phyloP scores from a whole-genome alignment of 1,284 basidiomycete species.

The Meira nashicola region DNA sequence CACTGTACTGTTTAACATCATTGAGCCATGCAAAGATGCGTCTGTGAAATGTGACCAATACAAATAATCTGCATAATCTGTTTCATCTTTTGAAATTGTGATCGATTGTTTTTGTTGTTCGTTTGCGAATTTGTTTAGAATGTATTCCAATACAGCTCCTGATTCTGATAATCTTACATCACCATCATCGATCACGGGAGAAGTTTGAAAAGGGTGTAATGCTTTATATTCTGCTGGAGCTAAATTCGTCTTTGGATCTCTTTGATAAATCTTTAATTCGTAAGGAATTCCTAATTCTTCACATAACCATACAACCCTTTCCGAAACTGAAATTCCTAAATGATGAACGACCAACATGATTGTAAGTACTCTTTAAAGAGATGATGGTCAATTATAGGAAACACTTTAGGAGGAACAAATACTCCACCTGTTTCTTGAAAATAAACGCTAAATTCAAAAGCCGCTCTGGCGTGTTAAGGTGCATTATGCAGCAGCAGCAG shows the following conservation, averaged over 20 bases:
- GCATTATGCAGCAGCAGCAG: no score
- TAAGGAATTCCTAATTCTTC: conserved; percentile 8
- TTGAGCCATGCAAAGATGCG: background rate
- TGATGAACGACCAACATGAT: conserved; percentile 9
- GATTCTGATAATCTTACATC: background rate
- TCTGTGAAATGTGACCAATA: conserved; percentile 3
- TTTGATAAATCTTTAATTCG: background rate
- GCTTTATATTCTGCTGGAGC: conserved; percentile 4
- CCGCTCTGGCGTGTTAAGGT: background rate
- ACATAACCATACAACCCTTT: conserved; percentile 10
- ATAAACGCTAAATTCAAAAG: no score
- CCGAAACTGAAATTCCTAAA: conserved; percentile 5
- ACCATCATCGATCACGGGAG: conserved; percentile 11
- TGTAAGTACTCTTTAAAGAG: background rate
- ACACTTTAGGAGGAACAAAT: no score
- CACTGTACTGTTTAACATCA: background rate
- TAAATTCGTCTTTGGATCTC: conserved; percentile 2
- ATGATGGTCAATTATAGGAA: no score
- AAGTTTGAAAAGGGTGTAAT: background rate
- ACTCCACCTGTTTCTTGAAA: no score
- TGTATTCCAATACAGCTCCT: background rate
- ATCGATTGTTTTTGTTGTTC: background rate
- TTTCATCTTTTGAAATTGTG: background rate
- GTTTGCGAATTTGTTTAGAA: conserved; percentile 6
- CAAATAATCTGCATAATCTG: conserved; percentile 2